These are phyloP conservation scores for Manihot esculenta DNA, from an alignment of 441 rosid genomes.

Conservation along the genomic window DNA sequence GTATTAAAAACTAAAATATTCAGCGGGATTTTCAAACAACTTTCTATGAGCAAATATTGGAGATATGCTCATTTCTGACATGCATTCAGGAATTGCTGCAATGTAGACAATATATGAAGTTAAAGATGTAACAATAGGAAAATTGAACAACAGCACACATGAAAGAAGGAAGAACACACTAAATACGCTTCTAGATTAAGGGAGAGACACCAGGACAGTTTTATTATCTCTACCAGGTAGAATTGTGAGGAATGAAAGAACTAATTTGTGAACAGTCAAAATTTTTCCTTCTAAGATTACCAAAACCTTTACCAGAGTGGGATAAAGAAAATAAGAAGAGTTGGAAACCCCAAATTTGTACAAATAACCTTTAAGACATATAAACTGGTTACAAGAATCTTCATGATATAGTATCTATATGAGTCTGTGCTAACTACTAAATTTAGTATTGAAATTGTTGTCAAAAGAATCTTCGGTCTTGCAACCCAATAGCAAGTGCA, in stretches of 20 bases:
- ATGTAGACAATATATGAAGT: background rate
- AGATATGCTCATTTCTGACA: background rate
- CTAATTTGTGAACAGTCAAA: background rate
- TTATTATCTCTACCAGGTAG: background rate
- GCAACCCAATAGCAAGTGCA: background rate
- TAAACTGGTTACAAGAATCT: too few species aligned
- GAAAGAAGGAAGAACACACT: background rate
- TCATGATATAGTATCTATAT: too few species aligned
- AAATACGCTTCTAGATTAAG: background rate
- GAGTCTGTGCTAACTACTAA: background rate
- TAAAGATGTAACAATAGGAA: background rate
- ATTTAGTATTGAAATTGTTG: too few species aligned
- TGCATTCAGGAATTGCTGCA: background rate
- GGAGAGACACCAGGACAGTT: background rate
- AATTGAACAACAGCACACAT: background rate
- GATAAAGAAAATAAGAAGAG: background rate
- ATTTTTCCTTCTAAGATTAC: background rate
- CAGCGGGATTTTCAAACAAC: background rate
- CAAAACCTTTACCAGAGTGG: background rate
- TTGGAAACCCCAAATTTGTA: background rate
- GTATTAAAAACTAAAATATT: slow-evolving; percentile 2
- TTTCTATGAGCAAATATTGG: background rate
- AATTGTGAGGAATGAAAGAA: background rate
- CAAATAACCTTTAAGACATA: too few species aligned
- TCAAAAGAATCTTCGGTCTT: background rate